A percentile compares a stretch with the other conserved stretches of the same genome.
phyloP scores from a whole-genome alignment of 2,329 filamentous ascomycete genomes.

The Neodidymelliopsis sp. region DNA sequence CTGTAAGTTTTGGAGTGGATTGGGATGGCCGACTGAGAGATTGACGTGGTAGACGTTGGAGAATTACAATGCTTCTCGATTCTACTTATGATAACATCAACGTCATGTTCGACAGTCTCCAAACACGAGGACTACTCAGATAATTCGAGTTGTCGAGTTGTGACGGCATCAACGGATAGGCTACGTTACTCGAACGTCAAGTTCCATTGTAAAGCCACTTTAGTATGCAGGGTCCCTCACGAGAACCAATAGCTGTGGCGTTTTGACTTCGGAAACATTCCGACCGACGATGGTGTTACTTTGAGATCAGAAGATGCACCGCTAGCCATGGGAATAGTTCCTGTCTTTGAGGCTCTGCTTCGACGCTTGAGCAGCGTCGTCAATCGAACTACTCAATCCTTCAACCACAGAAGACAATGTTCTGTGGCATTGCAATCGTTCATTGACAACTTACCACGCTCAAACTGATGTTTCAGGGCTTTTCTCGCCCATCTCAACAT shows the following conservation, averaged over 20 bases:
- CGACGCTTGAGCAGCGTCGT: no score
- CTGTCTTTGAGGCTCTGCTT: background rate
- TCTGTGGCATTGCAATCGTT: no score
- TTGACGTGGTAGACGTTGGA: no score
- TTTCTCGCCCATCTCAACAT: no score
- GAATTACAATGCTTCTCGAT: no score
- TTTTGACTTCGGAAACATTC: background rate
- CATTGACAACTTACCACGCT: no score
- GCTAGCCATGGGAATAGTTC: background rate
- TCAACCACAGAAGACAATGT: no score
- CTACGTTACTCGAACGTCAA: slow-evolving; percentile 7
- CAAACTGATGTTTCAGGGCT: no score
- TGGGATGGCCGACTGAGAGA: no score
- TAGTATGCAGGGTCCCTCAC: background rate
- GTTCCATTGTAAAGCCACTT: background rate
- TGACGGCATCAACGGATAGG: background rate
- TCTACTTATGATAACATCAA: no score
- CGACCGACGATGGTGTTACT: background rate
- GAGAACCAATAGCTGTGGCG: background rate
- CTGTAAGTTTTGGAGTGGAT: background rate
- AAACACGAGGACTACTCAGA: background rate
- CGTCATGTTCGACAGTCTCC: background rate
- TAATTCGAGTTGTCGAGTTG: background rate
- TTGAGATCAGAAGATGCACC: background rate
- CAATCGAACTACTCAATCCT: no score